Evolutionary conservation across 2,329 filamentous ascomycete species (phyloP), one percentile per base, ranked within the genome.

Genomic region (Didymella sp.): DNA sequence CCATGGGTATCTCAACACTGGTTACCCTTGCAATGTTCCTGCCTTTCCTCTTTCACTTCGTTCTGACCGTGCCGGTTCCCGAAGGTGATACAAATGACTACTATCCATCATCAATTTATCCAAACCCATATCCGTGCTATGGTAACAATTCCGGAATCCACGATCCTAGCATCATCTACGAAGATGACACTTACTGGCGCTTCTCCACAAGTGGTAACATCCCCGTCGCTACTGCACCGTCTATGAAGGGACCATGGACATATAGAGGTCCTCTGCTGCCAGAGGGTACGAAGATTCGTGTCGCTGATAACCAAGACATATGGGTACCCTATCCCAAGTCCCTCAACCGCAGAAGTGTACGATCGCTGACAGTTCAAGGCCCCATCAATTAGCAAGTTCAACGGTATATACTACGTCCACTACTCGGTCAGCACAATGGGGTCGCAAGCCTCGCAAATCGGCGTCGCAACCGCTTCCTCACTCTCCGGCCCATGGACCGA

Each of bases 351-450:
- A 19, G 15, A 42, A 11, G 15, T 17, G 40, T 15, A 2, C 4
- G 7, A 27, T 27, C 2, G 25, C 33, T 62, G 13, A 62, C 21
- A 6, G 13, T 4, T 8, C 31, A 47, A 87, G 85, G 87, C 87
- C 1, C 88, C 88, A 0, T 86, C 89, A 56, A 81, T 87, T 15
- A 72, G 76, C 30, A 75, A 82, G n/a, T 77, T 88, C 9, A 81
- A 80, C 59, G 76, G 73, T 43, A 76, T 77, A 0, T 90, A 87
- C 74, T 82, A 87, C 64, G 72, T 83, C 17, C 88, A 87, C 79
- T 88, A 89, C 71, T 78, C 83, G 0, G 85, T 88, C 22, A 85
- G 81, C 41, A 77, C 79, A 0, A 86, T 86, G 52, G 85, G 86
- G 0, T 82, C 80, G 0, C 84, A 88, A 60, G 74, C 78, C 67